Base-by-base conservation (phyloP, 1,284 basidiomycete genomes). In the Erythrobasidium hasegawianum region DNA sequence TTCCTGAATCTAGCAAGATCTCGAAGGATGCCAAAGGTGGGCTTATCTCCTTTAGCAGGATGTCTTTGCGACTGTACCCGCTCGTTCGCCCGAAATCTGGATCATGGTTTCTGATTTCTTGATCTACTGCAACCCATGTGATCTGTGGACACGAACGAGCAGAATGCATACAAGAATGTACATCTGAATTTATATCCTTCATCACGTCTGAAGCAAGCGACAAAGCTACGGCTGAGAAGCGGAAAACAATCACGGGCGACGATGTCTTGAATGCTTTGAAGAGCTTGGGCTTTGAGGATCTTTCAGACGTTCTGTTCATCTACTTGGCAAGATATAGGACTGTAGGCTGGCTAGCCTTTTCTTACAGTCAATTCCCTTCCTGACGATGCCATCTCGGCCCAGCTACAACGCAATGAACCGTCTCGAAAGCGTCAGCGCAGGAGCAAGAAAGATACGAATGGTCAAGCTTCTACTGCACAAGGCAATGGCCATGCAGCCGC, bases 201-300 rank as follows among this genome's bases (percentile, higher is more conserved):
- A 73, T 79, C 57, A 79, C 78, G 39, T 72, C 70, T 4, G 78
- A 79, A 68, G 78, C 78, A 1, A 73, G 71, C 50, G 78, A 79
- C 56, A 74, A 76, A 18, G 77, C 77, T 53, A 69, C 71, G 2
- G 72, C 72, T n/a, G 78, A 79, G 64, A 78, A 78, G 68, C 81
- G 87, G 64, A 88, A 88, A 79, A 88, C 87, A 49, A 91, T 96
- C 57, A 92, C 90, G 18, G 92, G 92, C 18, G 90, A 78, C 59
- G 79, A 80, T 61, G 89, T 95, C 54, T 78, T 95, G 59, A 88
- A 90, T 72, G 90, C 92, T 7, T 88, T 95, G 86, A 80, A 83
- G 39, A 85, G 87, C 10, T 81, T 97, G 22, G 94, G 95, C 7
- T 97, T 98, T 72, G 93, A 97, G 73, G 92, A 97, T 75, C 97